A percentile compares a stretch with the other conserved stretches of the same genome.
Evolutionary conservation across 805 yeast species (phyloP).

Genomic region (Maudiozyma barnettii): DNA sequence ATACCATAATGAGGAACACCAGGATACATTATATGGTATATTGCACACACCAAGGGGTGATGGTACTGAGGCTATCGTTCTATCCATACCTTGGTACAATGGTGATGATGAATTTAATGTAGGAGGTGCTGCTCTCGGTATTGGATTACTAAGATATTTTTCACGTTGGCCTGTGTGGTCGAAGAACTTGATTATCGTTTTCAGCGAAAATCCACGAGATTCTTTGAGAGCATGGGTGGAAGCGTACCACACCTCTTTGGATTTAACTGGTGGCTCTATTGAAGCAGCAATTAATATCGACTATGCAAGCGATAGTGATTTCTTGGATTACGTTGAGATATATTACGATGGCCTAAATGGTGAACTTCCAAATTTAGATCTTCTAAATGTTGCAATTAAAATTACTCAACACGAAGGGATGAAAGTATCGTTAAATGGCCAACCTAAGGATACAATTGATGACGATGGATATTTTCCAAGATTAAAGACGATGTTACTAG

Average conservation of each 20-base stretch:
- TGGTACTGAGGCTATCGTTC: conserved; percentile 88
- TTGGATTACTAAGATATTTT: conserved; percentile 72
- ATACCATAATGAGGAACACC: conserved; percentile 34
- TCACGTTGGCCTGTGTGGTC: conserved; percentile 89
- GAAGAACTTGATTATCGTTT: conserved; percentile 79
- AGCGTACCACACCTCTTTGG: conserved; percentile 79
- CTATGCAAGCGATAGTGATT: conserved; percentile 55
- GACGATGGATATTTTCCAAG: conserved; percentile 46
- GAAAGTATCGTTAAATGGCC: conserved; percentile 54
- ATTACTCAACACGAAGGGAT: conserved; percentile 71
- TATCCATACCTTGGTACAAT: conserved; percentile 81
- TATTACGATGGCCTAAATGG: conserved; percentile 87
- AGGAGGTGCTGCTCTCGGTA: conserved; percentile 69
- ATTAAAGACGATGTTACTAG: conserved; percentile 47
- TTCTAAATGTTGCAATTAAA: conserved; percentile 71
- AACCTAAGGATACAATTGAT: conserved; percentile 37
- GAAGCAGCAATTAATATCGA: conserved; percentile 86
- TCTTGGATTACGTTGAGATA: conserved; percentile 64
- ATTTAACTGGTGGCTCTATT: conserved; percentile 84
- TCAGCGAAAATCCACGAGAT: conserved; percentile 60
- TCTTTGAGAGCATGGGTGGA: conserved; percentile 84
- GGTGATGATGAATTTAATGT: conserved; percentile 54
- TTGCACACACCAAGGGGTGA: conserved; percentile 93
- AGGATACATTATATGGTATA: conserved; percentile 61
- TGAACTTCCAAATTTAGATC: conserved; percentile 87